These are phyloP conservation scores for Gorgonomyces haynaldii DNA, from an alignment of 192 early-diverging fungal genomes.

Conservation along the genomic window DNA sequence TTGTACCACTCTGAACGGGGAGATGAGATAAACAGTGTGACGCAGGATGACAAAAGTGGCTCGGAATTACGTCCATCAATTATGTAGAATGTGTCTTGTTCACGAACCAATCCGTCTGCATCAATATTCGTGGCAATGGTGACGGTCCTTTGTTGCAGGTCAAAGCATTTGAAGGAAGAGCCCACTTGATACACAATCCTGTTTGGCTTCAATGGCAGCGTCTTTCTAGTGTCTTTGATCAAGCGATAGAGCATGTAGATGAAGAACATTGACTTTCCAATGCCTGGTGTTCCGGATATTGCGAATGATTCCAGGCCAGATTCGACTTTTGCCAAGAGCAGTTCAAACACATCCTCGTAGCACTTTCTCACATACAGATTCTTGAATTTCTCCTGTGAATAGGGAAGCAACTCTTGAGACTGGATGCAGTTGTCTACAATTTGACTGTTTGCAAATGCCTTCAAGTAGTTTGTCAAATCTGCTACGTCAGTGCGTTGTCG, in stretches of 20 bases:
- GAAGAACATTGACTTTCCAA: constrained; percentile 19
- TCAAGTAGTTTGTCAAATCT: constrained; percentile 9
- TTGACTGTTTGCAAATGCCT: constrained; percentile 10
- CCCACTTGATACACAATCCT: constrained; percentile 1
- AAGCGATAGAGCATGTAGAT: constrained; percentile 20
- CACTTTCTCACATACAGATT: constrained; percentile 18
- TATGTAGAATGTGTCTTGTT: constrained; percentile 17
- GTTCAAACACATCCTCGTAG: constrained; percentile 18
- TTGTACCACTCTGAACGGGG: constrained; percentile 14
- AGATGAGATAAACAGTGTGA: constrained; percentile 13
- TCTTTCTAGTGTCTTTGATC: constrained; percentile 7
- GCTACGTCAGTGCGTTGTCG: background rate
- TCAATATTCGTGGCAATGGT: constrained; percentile 5
- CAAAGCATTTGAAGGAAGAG: too few species aligned
- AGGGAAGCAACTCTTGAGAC: constrained; percentile 14
- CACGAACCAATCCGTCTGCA: background rate
- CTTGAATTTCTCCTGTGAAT: constrained; percentile 11
- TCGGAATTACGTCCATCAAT: constrained; percentile 14
- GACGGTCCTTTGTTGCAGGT: too few species aligned
- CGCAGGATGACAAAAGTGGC: constrained; percentile 7
- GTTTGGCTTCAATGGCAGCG: constrained; percentile 9
- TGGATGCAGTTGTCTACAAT: constrained; percentile 7
- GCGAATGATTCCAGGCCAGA: constrained; percentile 10
- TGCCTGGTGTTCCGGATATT: constrained; percentile 17
- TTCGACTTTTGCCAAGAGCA: constrained; percentile 6